These are phyloP conservation scores for Phaeolepiota aurea DNA, from an alignment of 768 basidiomycete species.

Conservation along the genomic window DNA sequence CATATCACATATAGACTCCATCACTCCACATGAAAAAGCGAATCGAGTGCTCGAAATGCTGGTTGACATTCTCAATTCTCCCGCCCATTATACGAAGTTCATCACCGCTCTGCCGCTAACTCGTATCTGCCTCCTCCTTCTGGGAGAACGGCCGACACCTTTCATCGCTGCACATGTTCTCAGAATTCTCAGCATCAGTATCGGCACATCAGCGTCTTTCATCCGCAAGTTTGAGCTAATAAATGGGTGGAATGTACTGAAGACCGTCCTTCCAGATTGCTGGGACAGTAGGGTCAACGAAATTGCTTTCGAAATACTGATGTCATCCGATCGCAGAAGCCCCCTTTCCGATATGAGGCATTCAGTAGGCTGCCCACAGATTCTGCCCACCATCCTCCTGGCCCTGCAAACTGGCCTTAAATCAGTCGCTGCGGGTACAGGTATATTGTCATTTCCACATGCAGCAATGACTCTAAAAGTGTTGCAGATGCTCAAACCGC, in stretches of 20 bases:
- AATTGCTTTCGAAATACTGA: conserved; percentile 62
- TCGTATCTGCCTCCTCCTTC: conserved; percentile 69
- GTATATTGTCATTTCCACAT: not conserved
- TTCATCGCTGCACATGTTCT: conserved; percentile 53
- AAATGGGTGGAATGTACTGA: conserved; percentile 76
- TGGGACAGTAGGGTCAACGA: conserved; percentile 68
- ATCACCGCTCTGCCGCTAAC: conserved; percentile 66
- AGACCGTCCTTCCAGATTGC: conserved; percentile 51
- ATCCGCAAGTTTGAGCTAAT: conserved; percentile 77
- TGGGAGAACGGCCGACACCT: conserved; percentile 67
- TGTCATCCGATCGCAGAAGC: conserved; percentile 19
- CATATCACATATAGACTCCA: conserved; percentile 47
- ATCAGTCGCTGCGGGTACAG: conserved; percentile 21
- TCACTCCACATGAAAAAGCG: conserved; percentile 45
- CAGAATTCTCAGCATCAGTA: conserved; percentile 46
- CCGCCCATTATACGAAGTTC: conserved; percentile 60
- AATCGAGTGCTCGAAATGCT: conserved; percentile 62
- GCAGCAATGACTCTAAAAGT: conserved; percentile 12
- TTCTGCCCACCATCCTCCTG: conserved; percentile 65
- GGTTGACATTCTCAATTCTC: conserved; percentile 50
- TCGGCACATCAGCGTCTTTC: conserved; percentile 53
- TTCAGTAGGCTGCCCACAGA: conserved; percentile 51
- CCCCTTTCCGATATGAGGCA: conserved; percentile 8
- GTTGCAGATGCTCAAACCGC: too few relatives aligned
- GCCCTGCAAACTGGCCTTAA: conserved; percentile 54